Evolutionary conservation across 768 basidiomycete species (phyloP).

Genomic region (Boletus sp.): DNA sequence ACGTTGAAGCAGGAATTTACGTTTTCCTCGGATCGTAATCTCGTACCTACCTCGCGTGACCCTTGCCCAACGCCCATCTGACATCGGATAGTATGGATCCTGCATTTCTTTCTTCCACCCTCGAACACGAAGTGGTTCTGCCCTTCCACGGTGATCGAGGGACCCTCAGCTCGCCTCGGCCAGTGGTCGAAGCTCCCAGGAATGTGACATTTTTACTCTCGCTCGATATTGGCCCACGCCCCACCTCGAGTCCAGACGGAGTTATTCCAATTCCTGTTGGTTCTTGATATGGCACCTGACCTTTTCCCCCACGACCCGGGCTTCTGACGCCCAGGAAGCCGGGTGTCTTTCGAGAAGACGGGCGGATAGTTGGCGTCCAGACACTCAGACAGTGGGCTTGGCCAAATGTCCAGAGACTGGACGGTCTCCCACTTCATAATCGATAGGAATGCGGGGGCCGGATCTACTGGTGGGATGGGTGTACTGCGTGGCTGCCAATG

Average conservation of each 20-base stretch:
- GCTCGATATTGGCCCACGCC: not conserved
- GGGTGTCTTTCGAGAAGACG: conserved; percentile 8
- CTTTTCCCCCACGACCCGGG: not conserved
- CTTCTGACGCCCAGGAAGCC: conserved; percentile 7
- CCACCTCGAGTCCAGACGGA: not conserved
- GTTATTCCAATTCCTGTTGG: conserved; percentile 2
- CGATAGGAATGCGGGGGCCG: conserved; percentile 19
- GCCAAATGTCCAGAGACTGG: not conserved
- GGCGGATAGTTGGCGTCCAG: not conserved
- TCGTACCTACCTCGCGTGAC: not conserved
- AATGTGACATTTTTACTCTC: not conserved
- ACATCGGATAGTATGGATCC: not conserved
- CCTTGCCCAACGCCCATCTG: not conserved
- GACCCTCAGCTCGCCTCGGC: not conserved
- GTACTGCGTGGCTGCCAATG: not conserved
- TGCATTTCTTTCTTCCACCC: not conserved
- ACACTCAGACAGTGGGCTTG: not conserved
- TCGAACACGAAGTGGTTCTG: not conserved
- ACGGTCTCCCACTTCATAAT: conserved; percentile 2
- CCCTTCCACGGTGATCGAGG: not conserved
- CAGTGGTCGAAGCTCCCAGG: not conserved
- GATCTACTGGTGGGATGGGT: not conserved
- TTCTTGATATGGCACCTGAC: not conserved
- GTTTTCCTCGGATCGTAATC: not conserved
- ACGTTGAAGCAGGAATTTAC: not conserved